Percentiles rank a stretch among this genome's conserved stretches.
These are phyloP conservation scores for Kwoniella bestiolae DNA, from an alignment of 768 basidiomycete genomes.

Conservation along the genomic window DNA sequence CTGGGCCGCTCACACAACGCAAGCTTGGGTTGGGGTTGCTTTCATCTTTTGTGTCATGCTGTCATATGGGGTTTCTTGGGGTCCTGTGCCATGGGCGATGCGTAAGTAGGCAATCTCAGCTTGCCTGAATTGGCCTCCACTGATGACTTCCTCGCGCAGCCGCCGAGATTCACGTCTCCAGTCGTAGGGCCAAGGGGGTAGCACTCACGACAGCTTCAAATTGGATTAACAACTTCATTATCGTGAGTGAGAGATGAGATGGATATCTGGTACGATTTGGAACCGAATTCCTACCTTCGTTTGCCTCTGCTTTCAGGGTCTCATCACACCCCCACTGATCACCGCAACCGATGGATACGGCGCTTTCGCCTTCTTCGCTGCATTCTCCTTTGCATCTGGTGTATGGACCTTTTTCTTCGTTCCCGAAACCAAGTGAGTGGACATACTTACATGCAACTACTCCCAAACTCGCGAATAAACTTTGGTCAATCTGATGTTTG, in stretches of 20 bases:
- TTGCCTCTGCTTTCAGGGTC: slow-evolving; percentile 1
- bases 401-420: slow-evolving; percentile 24
- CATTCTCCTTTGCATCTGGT: slow-evolving; percentile 15
- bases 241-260: neutral
- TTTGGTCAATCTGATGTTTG: too few relatives aligned
- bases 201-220: slow-evolving; percentile 28
- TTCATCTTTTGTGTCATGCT: slow-evolving; percentile 11
- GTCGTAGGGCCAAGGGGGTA: slow-evolving; percentile 68
- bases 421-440: slow-evolving; percentile 17
- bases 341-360: slow-evolving; percentile 21
- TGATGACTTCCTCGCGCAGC: slow-evolving; percentile 41
- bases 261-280: too few relatives aligned
- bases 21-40: slow-evolving; percentile 6
- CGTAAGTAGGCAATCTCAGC: slow-evolving; percentile 42
- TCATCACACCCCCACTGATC: slow-evolving; percentile 34
- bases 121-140: too few relatives aligned
- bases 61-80: slow-evolving; percentile 7
- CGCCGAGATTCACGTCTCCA: slow-evolving; percentile 78
- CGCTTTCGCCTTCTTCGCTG: slow-evolving; percentile 33
- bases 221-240: slow-evolving; percentile 37
- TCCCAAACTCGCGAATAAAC: too few relatives aligned
- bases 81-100: slow-evolving; percentile 74
- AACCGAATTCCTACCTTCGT: too few relatives aligned
- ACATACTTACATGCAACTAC: slow-evolving; percentile 16
- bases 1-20: slow-evolving; percentile 1